These are phyloP conservation scores for Lactarius sp. DNA, from an alignment of 768 basidiomycete genomes.

Conservation along the genomic window DNA sequence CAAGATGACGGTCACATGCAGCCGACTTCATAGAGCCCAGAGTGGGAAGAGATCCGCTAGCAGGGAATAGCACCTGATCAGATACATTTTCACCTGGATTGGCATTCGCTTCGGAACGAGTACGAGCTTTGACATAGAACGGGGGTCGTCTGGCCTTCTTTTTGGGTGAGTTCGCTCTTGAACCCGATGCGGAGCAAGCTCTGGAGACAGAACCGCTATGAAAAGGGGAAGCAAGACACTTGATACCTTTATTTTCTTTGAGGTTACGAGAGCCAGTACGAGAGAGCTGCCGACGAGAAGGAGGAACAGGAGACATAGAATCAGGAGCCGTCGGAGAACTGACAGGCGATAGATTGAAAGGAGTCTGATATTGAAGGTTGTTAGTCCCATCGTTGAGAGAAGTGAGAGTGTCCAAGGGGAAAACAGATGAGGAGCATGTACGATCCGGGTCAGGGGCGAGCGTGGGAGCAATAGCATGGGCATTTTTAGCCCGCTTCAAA, in stretches of 20 bases:
- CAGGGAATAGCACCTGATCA: constrained; percentile 5
- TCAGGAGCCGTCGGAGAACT: constrained; percentile 31
- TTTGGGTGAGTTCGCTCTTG: constrained; percentile 24
- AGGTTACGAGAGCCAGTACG: constrained; percentile 39
- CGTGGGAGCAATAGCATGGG: constrained; percentile 21
- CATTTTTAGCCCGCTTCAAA: constrained; percentile 35
- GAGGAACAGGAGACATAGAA: constrained; percentile 42
- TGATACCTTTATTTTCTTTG: constrained; percentile 36
- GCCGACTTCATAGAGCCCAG: constrained; percentile 13
- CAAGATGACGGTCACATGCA: background rate
- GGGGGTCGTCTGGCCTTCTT: constrained; percentile 24
- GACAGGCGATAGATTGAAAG: constrained; percentile 24
- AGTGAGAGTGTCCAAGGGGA: constrained; percentile 9
- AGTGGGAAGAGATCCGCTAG: constrained; percentile 17
- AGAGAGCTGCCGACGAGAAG: constrained; percentile 33
- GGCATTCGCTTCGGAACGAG: constrained; percentile 34
- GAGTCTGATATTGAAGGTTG: constrained; percentile 26
- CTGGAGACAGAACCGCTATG: constrained; percentile 42
- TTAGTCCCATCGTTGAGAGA: constrained; percentile 26
- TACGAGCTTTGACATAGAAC: constrained; percentile 36
- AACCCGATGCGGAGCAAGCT: constrained; percentile 34
- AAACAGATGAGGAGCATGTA: background rate
- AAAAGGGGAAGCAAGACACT: constrained; percentile 42
- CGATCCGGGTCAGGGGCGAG: constrained; percentile 2
- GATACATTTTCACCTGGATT: constrained; percentile 1